Conservation (phyloP, 352 stramenopile genomes). For the Pythium plurisporium region DNA sequence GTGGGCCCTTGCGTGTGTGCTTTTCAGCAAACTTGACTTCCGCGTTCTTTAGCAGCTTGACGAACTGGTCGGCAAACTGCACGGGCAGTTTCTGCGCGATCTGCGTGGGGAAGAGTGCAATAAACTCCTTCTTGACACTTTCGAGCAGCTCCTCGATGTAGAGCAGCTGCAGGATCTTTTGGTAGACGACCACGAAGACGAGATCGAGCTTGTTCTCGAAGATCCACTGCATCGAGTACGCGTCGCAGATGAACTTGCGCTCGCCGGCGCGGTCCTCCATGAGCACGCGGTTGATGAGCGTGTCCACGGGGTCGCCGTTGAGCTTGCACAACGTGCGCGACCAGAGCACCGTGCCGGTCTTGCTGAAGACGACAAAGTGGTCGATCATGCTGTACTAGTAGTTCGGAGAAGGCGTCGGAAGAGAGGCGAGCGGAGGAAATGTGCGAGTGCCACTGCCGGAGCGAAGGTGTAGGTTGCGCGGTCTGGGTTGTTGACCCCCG, state of each 20-base stretch:
- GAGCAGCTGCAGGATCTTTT: conserved; percentile 88
- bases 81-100: conserved; percentile 73
- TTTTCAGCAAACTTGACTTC: conserved; percentile 71
- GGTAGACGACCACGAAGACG: conserved; percentile 91
- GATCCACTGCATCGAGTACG: conserved; percentile 88
- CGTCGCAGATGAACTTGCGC: conserved; percentile 80
- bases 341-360: conserved; percentile 89
- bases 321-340: conserved; percentile 86
- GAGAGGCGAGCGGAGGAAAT: background rate
- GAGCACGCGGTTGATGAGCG: conserved; percentile 86
- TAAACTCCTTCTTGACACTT: conserved; percentile 82
- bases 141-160: conserved; percentile 92
- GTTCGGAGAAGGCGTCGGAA: background rate
- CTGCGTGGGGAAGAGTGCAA: conserved; percentile 65
- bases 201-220: conserved; percentile 91
- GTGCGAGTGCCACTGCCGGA: no score
- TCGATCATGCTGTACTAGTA: conserved; percentile 74
- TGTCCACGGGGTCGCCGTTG: conserved; percentile 80
- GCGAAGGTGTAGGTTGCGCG: background rate
- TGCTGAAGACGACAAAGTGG: conserved; percentile 91
- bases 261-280: conserved; percentile 87
- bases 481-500: background rate
- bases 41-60: conserved; percentile 67
- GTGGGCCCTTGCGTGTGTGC: conserved; percentile 48
- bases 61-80: conserved; percentile 75